phyloP scores from a whole-genome alignment of 2,329 filamentous ascomycete species.

The Allantophomopsis cytisporea region DNA sequence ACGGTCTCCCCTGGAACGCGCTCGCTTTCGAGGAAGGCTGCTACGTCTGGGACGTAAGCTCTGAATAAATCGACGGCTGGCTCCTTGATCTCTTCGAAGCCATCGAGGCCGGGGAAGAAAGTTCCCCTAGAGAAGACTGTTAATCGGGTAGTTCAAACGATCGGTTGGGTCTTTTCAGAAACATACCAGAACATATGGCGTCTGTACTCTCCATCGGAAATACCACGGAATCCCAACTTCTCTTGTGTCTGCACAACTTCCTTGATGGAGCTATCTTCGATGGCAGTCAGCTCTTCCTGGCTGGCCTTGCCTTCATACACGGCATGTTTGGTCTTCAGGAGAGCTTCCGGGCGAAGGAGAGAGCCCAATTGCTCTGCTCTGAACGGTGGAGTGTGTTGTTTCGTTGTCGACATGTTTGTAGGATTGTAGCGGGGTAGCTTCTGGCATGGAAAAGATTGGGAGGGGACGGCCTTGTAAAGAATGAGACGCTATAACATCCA shows the following conservation, averaged over 20 bases:
- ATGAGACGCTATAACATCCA: too few relatives aligned
- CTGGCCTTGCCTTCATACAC: slow-evolving; percentile 33
- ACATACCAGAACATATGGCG: slow-evolving; percentile 3
- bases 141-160: neutral
- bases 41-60: slow-evolving; percentile 24
- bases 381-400: slow-evolving; percentile 29
- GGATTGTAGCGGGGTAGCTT: neutral
- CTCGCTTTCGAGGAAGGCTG: slow-evolving; percentile 27
- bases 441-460: too few relatives aligned
- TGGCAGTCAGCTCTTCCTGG: slow-evolving; percentile 25
- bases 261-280: slow-evolving; percentile 44
- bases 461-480: too few relatives aligned
- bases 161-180: neutral
- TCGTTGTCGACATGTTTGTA: too few relatives aligned
- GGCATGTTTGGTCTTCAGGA: slow-evolving; percentile 39
- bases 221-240: slow-evolving; percentile 37
- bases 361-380: slow-evolving; percentile 52
- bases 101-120: slow-evolving; percentile 13
- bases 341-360: slow-evolving; percentile 42
- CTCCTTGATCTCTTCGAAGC: slow-evolving; percentile 13
- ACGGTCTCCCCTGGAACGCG: slow-evolving; percentile 32
- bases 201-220: slow-evolving; percentile 45
- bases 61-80: slow-evolving; percentile 24
- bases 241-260: slow-evolving; percentile 44
- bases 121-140: slow-evolving; percentile 16